Conservation (phyloP, 2,329 filamentous ascomycete species). For the Stagonosporopsis chrysanthemi region DNA sequence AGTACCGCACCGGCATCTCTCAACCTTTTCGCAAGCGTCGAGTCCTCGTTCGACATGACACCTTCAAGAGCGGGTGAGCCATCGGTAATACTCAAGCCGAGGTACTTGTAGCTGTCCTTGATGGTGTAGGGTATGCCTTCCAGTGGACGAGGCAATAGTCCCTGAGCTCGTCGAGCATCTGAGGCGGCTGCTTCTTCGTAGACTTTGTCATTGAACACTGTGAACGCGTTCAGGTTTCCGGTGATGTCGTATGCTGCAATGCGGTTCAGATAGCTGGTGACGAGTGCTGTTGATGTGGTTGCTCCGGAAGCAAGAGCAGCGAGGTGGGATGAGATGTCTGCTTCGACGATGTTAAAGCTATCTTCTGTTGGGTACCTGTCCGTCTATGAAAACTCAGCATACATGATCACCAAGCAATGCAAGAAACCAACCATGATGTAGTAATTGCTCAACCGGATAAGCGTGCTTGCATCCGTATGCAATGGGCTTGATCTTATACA, state of each 20-base stretch:
- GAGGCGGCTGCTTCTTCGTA: conserved; percentile 59
- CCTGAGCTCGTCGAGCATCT: conserved; percentile 54
- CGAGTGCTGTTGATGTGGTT: conserved; percentile 56
- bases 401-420: too few relatives aligned
- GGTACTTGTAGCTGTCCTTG: conserved; percentile 65
- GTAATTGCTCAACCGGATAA: not conserved
- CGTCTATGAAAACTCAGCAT: not conserved
- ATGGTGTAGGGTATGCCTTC: conserved; percentile 66
- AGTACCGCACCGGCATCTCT: conserved; percentile 60
- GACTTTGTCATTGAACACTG: conserved; percentile 56
- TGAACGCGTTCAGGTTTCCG: conserved; percentile 57
- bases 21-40: conserved; percentile 58
- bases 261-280: conserved; percentile 56
- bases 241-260: conserved; percentile 57
- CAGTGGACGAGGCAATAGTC: conserved; percentile 49
- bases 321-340: conserved; percentile 56
- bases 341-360: conserved; percentile 55
- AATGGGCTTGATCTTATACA: not conserved
- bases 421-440: conserved; percentile 5
- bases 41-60: conserved; percentile 61
- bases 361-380: not conserved
- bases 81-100: conserved; percentile 61
- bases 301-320: conserved; percentile 51
- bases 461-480: not conserved
- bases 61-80: conserved; percentile 64